These are phyloP conservation scores for Lunasporangiospora selenospora DNA, from an alignment of 192 early-diverging fungal genomes.

Conservation along the genomic window DNA sequence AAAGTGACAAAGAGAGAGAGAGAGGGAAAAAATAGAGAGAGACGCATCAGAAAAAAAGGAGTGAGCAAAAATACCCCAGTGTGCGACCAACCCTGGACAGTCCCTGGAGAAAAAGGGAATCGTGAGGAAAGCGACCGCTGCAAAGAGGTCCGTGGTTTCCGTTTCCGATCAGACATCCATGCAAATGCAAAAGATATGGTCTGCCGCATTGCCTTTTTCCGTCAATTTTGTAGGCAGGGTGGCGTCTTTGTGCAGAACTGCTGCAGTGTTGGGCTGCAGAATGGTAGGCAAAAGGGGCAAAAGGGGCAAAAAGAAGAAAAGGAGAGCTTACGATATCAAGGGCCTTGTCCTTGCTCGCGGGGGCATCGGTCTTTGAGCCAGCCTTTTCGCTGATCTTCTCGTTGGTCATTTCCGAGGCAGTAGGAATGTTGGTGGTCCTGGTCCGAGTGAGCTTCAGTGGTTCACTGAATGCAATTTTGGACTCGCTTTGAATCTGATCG, in stretches of 20 bases:
- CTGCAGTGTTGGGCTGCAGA: not conserved
- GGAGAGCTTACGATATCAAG: constrained; percentile 60
- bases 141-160: too few relatives aligned
- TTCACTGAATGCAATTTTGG: constrained; percentile 38
- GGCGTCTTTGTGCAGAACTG: not conserved
- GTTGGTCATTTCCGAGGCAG: not conserved
- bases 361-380: constrained; percentile 5
- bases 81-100: too few relatives aligned
- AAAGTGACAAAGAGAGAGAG: too few relatives aligned
- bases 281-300: not conserved
- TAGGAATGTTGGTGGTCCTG: constrained; percentile 1
- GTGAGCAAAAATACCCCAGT: not conserved
- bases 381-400: constrained; percentile 3
- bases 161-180: not conserved
- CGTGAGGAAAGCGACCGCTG: too few relatives aligned
- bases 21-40: not conserved
- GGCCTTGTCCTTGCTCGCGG: constrained; percentile 36
- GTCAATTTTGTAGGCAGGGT: not conserved
- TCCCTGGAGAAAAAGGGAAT: too few relatives aligned
- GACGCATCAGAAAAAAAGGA: not conserved
- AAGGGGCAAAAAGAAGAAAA: not conserved
- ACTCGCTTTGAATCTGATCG: not conserved
- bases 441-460: constrained; percentile 41
- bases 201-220: not conserved
- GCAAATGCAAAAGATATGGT: not conserved